Conservation (phyloP, 2,329 filamentous ascomycete genomes). For the Fusarium odoratissimum region DNA sequence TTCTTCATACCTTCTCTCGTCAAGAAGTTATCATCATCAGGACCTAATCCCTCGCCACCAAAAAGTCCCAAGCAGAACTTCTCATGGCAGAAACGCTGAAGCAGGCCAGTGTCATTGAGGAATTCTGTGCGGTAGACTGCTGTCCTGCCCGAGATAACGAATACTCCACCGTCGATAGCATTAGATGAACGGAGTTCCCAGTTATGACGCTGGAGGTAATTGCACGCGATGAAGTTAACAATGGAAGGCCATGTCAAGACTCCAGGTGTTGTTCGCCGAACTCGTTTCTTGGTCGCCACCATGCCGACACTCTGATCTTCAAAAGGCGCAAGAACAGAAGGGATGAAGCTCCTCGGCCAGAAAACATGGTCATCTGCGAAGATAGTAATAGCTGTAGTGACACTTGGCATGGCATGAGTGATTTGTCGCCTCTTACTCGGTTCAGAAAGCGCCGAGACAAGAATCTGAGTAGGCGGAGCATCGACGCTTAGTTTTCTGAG, state of each 20-base stretch:
- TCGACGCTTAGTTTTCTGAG: constrained; percentile 9
- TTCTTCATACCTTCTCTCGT: constrained; percentile 64
- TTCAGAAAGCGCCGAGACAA: constrained; percentile 46
- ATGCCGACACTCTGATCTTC: constrained; percentile 60
- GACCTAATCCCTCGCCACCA: constrained; percentile 52
- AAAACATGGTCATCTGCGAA: constrained; percentile 66
- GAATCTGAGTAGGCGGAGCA: constrained; percentile 38
- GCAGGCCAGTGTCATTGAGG: constrained; percentile 57
- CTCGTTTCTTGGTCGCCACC: constrained; percentile 68
- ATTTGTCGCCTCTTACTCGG: constrained; percentile 64
- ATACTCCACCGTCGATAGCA: constrained; percentile 68
- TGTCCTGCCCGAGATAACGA: constrained; percentile 68
- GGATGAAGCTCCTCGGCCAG: constrained; percentile 59
- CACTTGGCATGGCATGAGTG: constrained; percentile 50
- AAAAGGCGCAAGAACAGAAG: constrained; percentile 56
- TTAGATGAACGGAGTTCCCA: constrained; percentile 69
- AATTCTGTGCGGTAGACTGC: constrained; percentile 63
- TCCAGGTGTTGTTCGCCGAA: constrained; percentile 52
- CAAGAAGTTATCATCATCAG: constrained; percentile 72
- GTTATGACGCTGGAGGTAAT: constrained; percentile 72
- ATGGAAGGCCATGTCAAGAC: constrained; percentile 48
- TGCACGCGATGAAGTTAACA: constrained; percentile 67
- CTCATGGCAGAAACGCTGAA: constrained; percentile 60
- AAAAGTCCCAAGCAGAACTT: constrained; percentile 58
- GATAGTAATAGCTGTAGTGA: constrained; percentile 57